Percentiles rank a stretch among this genome's conserved stretches.
Evolutionary conservation across 345 rosid species (phyloP).

Genomic region (Lagerstroemia speciosa): DNA sequence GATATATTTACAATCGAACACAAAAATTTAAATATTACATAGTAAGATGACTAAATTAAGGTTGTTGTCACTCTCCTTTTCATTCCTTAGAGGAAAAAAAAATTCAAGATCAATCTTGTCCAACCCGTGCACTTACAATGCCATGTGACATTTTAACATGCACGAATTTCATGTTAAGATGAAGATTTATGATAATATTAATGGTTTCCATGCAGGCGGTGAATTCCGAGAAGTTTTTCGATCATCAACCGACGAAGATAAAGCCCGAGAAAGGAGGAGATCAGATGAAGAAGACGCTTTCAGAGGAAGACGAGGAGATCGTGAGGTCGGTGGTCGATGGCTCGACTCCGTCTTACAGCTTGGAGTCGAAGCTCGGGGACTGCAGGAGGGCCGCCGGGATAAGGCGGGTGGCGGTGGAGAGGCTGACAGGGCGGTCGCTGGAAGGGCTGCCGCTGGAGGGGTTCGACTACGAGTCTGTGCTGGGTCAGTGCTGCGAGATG

Average conservation of each 20-base stretch:
- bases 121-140: too few relatives aligned
- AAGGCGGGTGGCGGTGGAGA: constrained; percentile 71
- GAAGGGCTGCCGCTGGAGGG: constrained; percentile 77
- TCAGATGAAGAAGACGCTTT: constrained; percentile 14
- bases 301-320: constrained; percentile 58
- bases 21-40: too few relatives aligned
- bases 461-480: constrained; percentile 68
- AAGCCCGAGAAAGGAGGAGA: constrained; percentile 13
- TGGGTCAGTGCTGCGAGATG: constrained; percentile 98
- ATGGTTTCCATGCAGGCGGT: constrained; percentile 6
- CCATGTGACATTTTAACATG: not conserved
- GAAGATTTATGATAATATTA: not conserved
- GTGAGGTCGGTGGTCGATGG: constrained; percentile 53
- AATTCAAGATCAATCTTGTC: too few relatives aligned
- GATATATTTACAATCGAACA: too few relatives aligned
- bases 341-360: constrained; percentile 48
- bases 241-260: constrained; percentile 1
- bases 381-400: constrained; percentile 65
- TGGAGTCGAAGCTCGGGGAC: constrained; percentile 72
- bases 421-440: constrained; percentile 57
- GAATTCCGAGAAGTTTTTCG: constrained; percentile 5
- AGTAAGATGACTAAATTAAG: too few relatives aligned
- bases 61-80: too few relatives aligned
- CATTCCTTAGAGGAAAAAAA: too few relatives aligned
- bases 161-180: not conserved